Conservation (phyloP, 129 eudicot species). For the Daucus carota region DH1_v3.0 NC_030388.2:27444501-27445000, state of each 20-base stretch:
- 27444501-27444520: slow-evolving; percentile 53
- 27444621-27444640: slow-evolving; percentile 52
- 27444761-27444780: background rate
- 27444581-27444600: slow-evolving; percentile 60
- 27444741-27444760: background rate
- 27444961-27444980: too few relatives aligned
- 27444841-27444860: too few relatives aligned
- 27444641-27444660: slow-evolving; percentile 46
- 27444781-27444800: too few relatives aligned
- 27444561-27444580: slow-evolving; percentile 65
- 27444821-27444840: too few relatives aligned
- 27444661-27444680: slow-evolving; percentile 92
- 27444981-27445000: too few relatives aligned
- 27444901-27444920: too few relatives aligned
- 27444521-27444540: slow-evolving; percentile 78
- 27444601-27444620: slow-evolving; percentile 47
- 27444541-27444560: slow-evolving; percentile 49
- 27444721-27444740: background rate
- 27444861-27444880: too few relatives aligned
- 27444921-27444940: too few relatives aligned
- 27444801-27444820: too few relatives aligned
- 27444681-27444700: slow-evolving; percentile 52
- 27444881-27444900: too few relatives aligned
- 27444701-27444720: background rate
- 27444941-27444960: too few relatives aligned